Base-by-base conservation (phyloP, 805 yeast species). In the Clavispora vitiphila region DNA sequence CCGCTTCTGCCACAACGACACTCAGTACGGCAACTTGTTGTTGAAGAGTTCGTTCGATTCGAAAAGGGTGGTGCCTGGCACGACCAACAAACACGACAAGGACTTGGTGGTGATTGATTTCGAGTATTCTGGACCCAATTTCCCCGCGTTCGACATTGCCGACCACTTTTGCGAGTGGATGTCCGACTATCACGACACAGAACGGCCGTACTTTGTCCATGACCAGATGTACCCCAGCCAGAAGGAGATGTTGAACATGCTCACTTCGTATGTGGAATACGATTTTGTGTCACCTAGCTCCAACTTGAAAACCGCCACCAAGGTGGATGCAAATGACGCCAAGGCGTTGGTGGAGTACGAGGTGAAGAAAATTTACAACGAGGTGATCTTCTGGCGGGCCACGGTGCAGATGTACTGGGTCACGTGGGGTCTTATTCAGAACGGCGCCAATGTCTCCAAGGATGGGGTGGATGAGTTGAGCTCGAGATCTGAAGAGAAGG, bases 101-200 rank as follows among this genome's bases (percentile, higher is more conserved):
- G 83, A 81, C 57, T 71, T 91, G 44, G 96, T 86, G 9, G 99
- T 93, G 9, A 93, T 93, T 56, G 99, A 93, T 61, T 93, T 93
- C 61, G 99, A 93, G 65, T 93, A 91, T 61, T 81, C 96, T 0
- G 97, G 96, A 1, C 81, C 95, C 9, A 93, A 90, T 56, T 71
- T 81, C 35, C 88, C 96, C 1, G 96, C 95, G 2, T 87, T 73
- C 58, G 99, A 93, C 60, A 77, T 93, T 42, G 90, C 90, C 11
- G 90, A 93, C 61, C 99, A 93, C 66, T 86, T 93, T 52, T 77
- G 86, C 49, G 99, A 91, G 67, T 91, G 99, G 99, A 93, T 90
- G 97, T 76, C 87, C 37, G 88, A 93, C 66, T 93, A 91, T 59
- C 86, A 83, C 56, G 77, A 80, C 51, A 76, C 81, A 1, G 67